Base-by-base conservation (phyloP, 768 basidiomycete species). In the Saitozyma podzolica region DNA sequence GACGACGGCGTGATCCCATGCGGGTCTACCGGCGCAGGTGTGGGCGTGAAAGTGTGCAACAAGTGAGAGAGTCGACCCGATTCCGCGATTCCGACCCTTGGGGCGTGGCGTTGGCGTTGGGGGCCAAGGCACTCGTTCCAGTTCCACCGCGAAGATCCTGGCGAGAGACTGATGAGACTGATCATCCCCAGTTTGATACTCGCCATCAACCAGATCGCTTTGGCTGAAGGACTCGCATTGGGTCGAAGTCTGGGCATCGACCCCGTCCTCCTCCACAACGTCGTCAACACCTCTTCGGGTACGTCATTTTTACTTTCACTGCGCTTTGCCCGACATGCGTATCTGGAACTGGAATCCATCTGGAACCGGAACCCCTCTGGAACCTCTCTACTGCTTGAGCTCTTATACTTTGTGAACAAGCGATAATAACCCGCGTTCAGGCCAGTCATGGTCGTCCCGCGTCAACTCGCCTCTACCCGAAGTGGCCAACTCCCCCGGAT, bases 11-110 rank as follows among this genome's bases (percentile, higher is more conserved):
- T 76, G 6, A 61, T 76, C 16, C 45, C 57, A 17, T 76, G 74
- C 53, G 74, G 74, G 14, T 56, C 40, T 16, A 73, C 68, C 57
- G 74, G 74, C 6, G 63, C 70, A 39, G 74, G 74, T 16, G 62
- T 76, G 17, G 74, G 72, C 2, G 70, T 72, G n/a, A 76, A 76
- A 54, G 72, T 76, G 13, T 69, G 68, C 61, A 76, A 76, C 50
- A 74, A 74, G 73, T 74, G 45, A 58, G 73, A 59, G 29, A 29
- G 29, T 29, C 29, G 29, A 29, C 29, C 29, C 29, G 29, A 29
- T 8, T 40, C 19, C 54, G 9, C 50, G 29, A 49, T 40, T 51
- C 37, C 45, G 37, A 16, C 42, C 37, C 47, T 20, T 39, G 0
- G 29, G 29, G 29, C 29, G 29, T 29, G 29, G 29, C n/a, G n/a